Conservation (phyloP, 345 rosid genomes). For the Eucalyptus melliodora region DNA sequence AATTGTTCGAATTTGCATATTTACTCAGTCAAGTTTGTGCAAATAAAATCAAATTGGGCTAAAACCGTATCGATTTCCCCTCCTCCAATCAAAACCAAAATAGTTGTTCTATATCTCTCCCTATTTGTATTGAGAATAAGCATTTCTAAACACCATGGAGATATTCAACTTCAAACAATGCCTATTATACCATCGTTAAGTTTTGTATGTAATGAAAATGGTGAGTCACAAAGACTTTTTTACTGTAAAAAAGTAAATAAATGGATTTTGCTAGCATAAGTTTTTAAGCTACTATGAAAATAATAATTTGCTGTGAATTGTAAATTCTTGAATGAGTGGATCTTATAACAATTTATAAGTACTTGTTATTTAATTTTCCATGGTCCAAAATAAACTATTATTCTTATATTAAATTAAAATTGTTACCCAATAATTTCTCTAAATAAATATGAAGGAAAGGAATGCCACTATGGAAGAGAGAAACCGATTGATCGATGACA, state of each 20-base stretch:
- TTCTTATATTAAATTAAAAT: too few species aligned
- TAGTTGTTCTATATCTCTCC: not conserved
- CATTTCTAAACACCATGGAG: not conserved
- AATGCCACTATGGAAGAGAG: not conserved
- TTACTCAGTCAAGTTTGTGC: not conserved
- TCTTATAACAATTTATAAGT: accelerated
- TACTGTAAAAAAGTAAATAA: not conserved
- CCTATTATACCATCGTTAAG: not conserved
- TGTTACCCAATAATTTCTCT: not conserved
- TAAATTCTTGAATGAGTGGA: too few species aligned
- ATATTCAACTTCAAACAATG: not conserved
- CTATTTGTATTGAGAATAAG: not conserved
- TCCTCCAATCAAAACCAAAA: accelerated
- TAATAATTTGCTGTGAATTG: too few species aligned
- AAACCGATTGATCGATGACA: not conserved
- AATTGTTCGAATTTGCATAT: not conserved
- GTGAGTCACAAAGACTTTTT: not conserved
- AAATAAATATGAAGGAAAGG: not conserved
- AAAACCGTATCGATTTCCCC: accelerated
- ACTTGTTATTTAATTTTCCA: too few species aligned
- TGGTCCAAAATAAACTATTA: too few species aligned
- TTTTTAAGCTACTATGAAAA: too few species aligned
- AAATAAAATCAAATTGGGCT: not conserved
- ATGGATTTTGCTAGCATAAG: too few species aligned
- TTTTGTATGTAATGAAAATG: not conserved